Evolutionary conservation across 371 early-diverging fungal species (phyloP).

Genomic region (Saksenaea vasiformis): DNA sequence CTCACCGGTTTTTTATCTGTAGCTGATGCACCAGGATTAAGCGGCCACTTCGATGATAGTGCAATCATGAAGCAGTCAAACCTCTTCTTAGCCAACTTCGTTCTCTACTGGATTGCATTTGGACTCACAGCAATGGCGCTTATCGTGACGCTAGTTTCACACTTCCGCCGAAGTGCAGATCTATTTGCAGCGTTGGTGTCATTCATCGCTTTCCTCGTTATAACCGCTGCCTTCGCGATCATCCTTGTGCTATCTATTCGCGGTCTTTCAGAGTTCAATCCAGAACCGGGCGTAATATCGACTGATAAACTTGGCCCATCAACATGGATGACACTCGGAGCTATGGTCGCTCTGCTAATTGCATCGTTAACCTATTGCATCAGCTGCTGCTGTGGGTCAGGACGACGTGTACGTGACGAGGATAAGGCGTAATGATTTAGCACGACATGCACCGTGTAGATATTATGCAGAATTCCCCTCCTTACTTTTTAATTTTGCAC

Average conservation of each 20-base stretch:
- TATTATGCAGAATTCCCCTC: too few relatives aligned
- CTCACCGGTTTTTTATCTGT: not conserved
- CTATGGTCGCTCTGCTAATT: slow-evolving; percentile 20
- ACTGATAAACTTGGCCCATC: slow-evolving; percentile 15
- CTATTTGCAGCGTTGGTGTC: slow-evolving; percentile 23
- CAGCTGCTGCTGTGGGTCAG: slow-evolving; percentile 25
- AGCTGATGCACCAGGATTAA: slow-evolving; percentile 2
- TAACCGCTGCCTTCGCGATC: slow-evolving; percentile 16
- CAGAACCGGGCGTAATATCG: slow-evolving; percentile 8
- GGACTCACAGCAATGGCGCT: slow-evolving; percentile 40
- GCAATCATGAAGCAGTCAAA: slow-evolving; percentile 19
- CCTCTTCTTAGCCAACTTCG: slow-evolving; percentile 40
- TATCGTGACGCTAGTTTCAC: slow-evolving; percentile 34
- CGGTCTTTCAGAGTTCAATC: slow-evolving; percentile 9
- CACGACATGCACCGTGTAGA: too few relatives aligned
- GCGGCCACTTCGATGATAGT: too few relatives aligned
- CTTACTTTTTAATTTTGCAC: too few relatives aligned
- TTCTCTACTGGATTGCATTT: slow-evolving; percentile 46
- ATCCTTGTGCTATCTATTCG: slow-evolving; percentile 6
- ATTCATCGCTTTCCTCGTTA: slow-evolving; percentile 20
- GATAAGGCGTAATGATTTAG: not conserved
- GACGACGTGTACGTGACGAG: slow-evolving; percentile 18
- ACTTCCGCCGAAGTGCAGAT: slow-evolving; percentile 35
- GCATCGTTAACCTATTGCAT: slow-evolving; percentile 28
- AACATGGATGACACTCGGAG: slow-evolving; percentile 17